Percentiles rank a stretch among this genome's conserved stretches.
phyloP scores from a whole-genome alignment of 75 land plant genomes.

The Ceratopteris richardii region DNA sequence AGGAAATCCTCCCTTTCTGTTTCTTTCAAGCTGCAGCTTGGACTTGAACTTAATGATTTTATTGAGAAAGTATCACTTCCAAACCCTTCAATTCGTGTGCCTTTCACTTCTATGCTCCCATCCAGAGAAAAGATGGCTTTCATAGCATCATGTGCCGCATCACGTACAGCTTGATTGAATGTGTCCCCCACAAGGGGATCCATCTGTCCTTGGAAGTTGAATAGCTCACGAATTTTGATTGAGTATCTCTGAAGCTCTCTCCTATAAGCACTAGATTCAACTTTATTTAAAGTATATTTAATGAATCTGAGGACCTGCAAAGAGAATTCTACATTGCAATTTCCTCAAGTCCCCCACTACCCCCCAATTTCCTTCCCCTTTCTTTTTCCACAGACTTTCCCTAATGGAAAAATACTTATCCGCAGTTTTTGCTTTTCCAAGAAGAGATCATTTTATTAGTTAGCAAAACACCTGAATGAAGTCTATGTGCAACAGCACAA shows the following conservation, averaged over 20 bases:
- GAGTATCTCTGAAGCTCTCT: constrained; percentile 94
- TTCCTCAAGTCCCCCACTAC: too few relatives aligned
- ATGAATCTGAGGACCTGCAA: constrained; percentile 80
- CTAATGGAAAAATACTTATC: too few relatives aligned
- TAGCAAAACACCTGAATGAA: too few relatives aligned
- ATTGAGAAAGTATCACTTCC: constrained; percentile 42
- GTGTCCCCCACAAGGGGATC: constrained; percentile 92
- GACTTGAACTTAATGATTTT: too few relatives aligned
- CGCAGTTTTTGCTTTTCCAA: too few relatives aligned
- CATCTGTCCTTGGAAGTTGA: constrained; percentile 76
- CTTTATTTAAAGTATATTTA: constrained; percentile 77
- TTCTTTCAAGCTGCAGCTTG: too few relatives aligned
- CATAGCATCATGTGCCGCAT: constrained; percentile 85
- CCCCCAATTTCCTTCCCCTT: too few relatives aligned
- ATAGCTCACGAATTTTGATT: constrained; percentile 67
- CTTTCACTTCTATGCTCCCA: constrained; percentile 37
- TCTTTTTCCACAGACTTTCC: too few relatives aligned
- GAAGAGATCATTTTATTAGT: too few relatives aligned
- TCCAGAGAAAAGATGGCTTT: constrained; percentile 72
- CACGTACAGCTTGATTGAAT: constrained; percentile 89
- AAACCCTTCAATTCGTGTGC: constrained; percentile 69
- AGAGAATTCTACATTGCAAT: too few relatives aligned
- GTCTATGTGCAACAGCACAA: too few relatives aligned
- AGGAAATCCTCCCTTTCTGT: constrained; percentile 35
- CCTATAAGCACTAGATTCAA: constrained; percentile 66